phyloP scores from a whole-genome alignment of 768 basidiomycete species.

The Lactarius trivialis region DNA sequence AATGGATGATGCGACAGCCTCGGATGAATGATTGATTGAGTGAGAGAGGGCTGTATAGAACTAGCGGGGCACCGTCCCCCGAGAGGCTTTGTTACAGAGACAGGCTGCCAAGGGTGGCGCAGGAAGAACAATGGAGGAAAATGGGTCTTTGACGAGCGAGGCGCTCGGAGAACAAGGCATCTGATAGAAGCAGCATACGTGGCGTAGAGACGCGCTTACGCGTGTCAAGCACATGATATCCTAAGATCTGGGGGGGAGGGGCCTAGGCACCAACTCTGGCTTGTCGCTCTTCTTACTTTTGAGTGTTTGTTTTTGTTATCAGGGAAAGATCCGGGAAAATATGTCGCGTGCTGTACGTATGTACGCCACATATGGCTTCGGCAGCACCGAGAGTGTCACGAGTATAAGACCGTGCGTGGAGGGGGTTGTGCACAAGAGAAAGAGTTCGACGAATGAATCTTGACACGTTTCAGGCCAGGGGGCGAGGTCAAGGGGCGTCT shows the following conservation, averaged over 20 bases:
- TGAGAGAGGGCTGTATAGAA: no score
- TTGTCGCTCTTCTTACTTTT: neutral
- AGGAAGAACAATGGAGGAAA: neutral
- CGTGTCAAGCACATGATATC: conserved; percentile 18
- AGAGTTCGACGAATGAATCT: neutral
- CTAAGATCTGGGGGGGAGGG: conserved; percentile 9
- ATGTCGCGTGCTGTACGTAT: conserved; percentile 3
- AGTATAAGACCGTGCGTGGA: neutral
- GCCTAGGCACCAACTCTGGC: neutral
- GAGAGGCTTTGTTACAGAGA: neutral
- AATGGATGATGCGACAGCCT: neutral
- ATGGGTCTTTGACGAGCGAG: conserved; percentile 11
- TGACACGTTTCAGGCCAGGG: conserved; percentile 10
- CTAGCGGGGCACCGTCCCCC: neutral
- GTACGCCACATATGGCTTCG: conserved; percentile 9
- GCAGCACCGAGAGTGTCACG: conserved; percentile 1
- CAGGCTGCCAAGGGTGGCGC: neutral
- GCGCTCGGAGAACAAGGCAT: conserved; percentile 18
- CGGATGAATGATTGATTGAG: neutral
- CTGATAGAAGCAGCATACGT: conserved; percentile 21
- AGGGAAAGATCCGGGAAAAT: conserved; percentile 18
- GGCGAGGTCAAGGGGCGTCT: neutral
- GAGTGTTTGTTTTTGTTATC: conserved; percentile 9
- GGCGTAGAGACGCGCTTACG: conserved; percentile 16
- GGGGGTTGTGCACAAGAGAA: neutral